Evolutionary conservation across 768 basidiomycete species (phyloP).

Genomic region (Tricholoma matsutake): DNA sequence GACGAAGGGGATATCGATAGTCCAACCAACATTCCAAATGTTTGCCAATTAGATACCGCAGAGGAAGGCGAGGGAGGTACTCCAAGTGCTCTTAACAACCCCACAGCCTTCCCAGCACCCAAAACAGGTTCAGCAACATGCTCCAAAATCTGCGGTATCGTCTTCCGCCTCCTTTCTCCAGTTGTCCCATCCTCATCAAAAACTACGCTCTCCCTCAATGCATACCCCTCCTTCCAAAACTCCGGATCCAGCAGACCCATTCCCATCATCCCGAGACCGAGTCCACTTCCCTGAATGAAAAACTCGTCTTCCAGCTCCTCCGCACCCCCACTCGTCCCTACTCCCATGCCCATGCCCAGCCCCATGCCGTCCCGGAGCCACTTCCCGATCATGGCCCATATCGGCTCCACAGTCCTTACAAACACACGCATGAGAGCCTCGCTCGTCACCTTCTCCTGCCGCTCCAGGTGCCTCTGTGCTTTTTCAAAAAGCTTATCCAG

Average conservation of each 20-base stretch:
- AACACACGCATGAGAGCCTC: conserved; percentile 62
- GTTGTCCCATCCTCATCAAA: conserved; percentile 17
- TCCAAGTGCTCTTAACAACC: conserved; percentile 64
- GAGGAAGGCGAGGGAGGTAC: conserved; percentile 20
- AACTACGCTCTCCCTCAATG: conserved; percentile 42
- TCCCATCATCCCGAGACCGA: conserved; percentile 47
- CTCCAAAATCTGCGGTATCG: conserved; percentile 59
- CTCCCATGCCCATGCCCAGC: conserved; percentile 33
- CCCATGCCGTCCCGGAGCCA: conserved; percentile 80
- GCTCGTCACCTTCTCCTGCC: conserved; percentile 53
- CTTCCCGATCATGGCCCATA: conserved; percentile 68
- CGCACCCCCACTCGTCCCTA: conserved; percentile 22
- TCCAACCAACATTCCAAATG: conserved; percentile 40
- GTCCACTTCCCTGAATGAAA: conserved; percentile 72
- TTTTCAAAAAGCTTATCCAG: conserved; percentile 61
- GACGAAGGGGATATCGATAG: conserved; percentile 18
- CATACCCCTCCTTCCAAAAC: conserved; percentile 77
- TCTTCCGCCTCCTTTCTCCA: conserved; percentile 22
- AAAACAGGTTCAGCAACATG: conserved; percentile 58
- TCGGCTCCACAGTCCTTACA: conserved; percentile 58
- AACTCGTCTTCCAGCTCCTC: conserved; percentile 68
- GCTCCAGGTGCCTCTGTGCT: conserved; percentile 56
- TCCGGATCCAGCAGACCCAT: conserved; percentile 62
- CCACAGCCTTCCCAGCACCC: conserved; percentile 72
- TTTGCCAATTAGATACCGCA: conserved; percentile 34